Base-by-base conservation (phyloP, 345 rosid genomes). In the Dimocarpus longan region DNA sequence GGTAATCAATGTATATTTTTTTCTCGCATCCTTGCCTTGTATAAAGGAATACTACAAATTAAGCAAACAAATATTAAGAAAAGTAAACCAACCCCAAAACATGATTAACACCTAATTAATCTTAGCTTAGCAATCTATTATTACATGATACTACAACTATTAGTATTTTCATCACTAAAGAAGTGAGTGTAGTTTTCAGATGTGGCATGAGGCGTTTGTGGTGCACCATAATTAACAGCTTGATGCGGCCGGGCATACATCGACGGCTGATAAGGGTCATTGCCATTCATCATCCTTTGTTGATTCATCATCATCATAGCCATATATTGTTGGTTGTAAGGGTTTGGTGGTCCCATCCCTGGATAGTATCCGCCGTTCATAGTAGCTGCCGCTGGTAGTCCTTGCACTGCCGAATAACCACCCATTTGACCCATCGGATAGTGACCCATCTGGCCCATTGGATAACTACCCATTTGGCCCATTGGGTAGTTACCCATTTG, bases 101-200 rank as follows among this genome's bases (percentile, higher is more conserved):
- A 43, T 54, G 62, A 71, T 66, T 21, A 1, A 67, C 84, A 60
- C 11, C 65, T 60, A 60, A 60, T 60, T 60, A 60, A 59, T 59
- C 64, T 21, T 59, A 60, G 26, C 65, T 60, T 46, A 60, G 28
- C 26, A 8, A 6, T 2, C 2, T n/a, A 6, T 19, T 22, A 60
- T 90, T 89, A 96, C 99, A 93, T 97, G 78, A 97, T 80, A 83
- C 88, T 93, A 86, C 99, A 94, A 82, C 98, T 88, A 62, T 88
- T 79, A 0, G 98, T 73, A 66, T 97, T 97, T 89, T 97, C 98
- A 85, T 97, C 99, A 44, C 93, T 97, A 78, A 97, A 91, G 89
- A 81, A 83, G 78, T 93, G 86, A 19, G 93, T 85, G 81, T 90
- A 93, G 8, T 89, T 83, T 69, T 92, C 98, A 9, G 85, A 18